Conservation (phyloP, 768 basidiomycete species). For the Phanerodontia chrysosporium region DNA sequence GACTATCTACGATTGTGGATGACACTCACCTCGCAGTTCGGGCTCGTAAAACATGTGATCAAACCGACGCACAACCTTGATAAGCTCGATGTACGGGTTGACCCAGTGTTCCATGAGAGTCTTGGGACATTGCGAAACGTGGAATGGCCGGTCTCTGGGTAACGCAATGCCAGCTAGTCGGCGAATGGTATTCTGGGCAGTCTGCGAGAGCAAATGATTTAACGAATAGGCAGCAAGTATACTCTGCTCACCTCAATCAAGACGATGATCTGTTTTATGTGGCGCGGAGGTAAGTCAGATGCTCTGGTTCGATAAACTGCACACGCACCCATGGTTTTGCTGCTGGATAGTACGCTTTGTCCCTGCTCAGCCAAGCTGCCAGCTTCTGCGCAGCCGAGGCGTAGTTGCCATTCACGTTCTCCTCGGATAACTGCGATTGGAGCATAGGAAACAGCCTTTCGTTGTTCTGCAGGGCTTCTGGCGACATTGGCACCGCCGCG, state of each 20-base stretch:
- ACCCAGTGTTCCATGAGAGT: conserved; percentile 8
- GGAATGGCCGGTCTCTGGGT: conserved; percentile 7
- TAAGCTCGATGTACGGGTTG: conserved; percentile 13
- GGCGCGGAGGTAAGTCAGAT: neutral
- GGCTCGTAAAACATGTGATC: conserved; percentile 14
- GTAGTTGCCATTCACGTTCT: conserved; percentile 1
- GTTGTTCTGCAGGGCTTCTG: conserved; percentile 18
- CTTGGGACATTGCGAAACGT: conserved; percentile 9
- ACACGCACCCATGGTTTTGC: conserved; percentile 21
- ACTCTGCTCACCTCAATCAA: neutral
- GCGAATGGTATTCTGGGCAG: conserved; percentile 15
- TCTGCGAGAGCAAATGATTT: conserved; percentile 6
- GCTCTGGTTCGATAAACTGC: neutral
- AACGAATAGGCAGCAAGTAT: neutral
- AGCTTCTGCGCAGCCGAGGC: conserved; percentile 15
- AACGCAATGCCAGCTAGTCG: neutral
- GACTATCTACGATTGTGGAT: neutral
- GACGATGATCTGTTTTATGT: neutral
- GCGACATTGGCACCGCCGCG: neutral
- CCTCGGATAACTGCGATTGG: conserved; percentile 11
- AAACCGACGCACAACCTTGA: conserved; percentile 14
- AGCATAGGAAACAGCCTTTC: conserved; percentile 19
- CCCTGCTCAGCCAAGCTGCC: conserved; percentile 14
- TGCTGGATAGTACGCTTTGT: conserved; percentile 21
- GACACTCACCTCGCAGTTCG: conserved; percentile 14